phyloP scores from a whole-genome alignment of 805 yeast species.

The Cephaloascus albidus region DNA sequence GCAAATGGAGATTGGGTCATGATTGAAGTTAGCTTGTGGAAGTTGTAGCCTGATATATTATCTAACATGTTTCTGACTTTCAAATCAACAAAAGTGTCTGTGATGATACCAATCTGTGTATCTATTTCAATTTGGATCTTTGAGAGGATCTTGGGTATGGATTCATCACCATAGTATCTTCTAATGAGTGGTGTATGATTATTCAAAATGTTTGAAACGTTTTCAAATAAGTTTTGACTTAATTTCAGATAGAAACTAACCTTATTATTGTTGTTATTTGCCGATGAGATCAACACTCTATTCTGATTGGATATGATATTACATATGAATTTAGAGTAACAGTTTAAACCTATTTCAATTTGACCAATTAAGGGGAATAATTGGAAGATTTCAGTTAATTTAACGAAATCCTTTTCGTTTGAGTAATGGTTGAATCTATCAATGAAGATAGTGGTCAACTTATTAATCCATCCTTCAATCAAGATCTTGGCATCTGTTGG shows the following conservation, averaged over 20 bases:
- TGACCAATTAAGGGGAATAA: slow-evolving; percentile 81
- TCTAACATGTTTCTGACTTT: slow-evolving; percentile 36
- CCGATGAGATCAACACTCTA: slow-evolving; percentile 47
- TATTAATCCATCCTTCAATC: slow-evolving; percentile 47
- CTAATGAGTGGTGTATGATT: slow-evolving; percentile 80
- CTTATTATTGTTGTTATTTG: slow-evolving; percentile 16
- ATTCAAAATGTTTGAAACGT: slow-evolving; percentile 71
- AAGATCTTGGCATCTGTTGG: slow-evolving; percentile 68
- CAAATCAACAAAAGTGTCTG: slow-evolving; percentile 78
- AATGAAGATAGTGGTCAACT: slow-evolving; percentile 48
- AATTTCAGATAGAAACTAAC: slow-evolving; percentile 53
- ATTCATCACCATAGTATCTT: slow-evolving; percentile 57
- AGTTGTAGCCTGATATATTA: slow-evolving; percentile 6
- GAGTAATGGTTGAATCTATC: slow-evolving; percentile 68
- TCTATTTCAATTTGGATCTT: slow-evolving; percentile 83
- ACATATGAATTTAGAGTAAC: slow-evolving; percentile 82
- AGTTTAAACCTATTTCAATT: slow-evolving; percentile 59
- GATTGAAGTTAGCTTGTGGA: not conserved
- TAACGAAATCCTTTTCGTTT: slow-evolving; percentile 48
- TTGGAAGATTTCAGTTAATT: slow-evolving; percentile 71
- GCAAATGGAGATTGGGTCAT: not conserved
- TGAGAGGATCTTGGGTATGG: slow-evolving; percentile 58
- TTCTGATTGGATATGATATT: slow-evolving; percentile 75
- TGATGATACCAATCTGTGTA: slow-evolving; percentile 81
- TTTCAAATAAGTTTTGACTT: slow-evolving; percentile 66